Conservation (phyloP, 2,329 filamentous ascomycete genomes). For the Aspergillus niger region DNA sequence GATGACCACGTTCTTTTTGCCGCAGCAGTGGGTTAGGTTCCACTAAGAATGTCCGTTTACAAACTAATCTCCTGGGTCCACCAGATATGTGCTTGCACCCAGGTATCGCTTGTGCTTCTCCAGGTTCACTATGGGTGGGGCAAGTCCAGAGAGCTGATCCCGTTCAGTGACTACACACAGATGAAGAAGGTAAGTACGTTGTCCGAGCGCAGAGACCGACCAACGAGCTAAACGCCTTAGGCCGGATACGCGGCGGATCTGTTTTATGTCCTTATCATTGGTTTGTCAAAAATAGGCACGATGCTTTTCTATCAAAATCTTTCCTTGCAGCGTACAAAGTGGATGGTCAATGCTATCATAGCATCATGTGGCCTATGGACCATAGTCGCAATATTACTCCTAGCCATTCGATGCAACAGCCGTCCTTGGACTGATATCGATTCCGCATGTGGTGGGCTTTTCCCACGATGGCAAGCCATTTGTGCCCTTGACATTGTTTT, state of each 20-base stretch:
- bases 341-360: constrained; percentile 29
- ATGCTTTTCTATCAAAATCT: constrained; percentile 25
- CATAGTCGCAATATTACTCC: constrained; percentile 38
- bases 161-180: constrained; percentile 14
- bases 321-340: constrained; percentile 15
- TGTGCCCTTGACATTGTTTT: constrained; percentile 44
- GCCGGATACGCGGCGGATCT: constrained; percentile 44
- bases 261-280: constrained; percentile 44
- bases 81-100: constrained; percentile 38
- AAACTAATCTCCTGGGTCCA: not conserved
- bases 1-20: constrained; percentile 40
- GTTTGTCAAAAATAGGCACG: constrained; percentile 45
- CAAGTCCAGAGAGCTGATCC: constrained; percentile 31
- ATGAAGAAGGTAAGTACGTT: constrained; percentile 42
- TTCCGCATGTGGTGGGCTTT: constrained; percentile 32
- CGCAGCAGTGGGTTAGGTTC: constrained; percentile 30
- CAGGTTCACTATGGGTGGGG: constrained; percentile 46
- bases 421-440: constrained; percentile 40
- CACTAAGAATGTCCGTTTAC: not conserved
- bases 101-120: constrained; percentile 42
- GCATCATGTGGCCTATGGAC: constrained; percentile 33
- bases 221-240: constrained; percentile 21
- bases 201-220: not conserved
- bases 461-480: constrained; percentile 43
- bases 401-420: constrained; percentile 40